These are phyloP conservation scores for Agapanthus africanus DNA, from an alignment of 106 monocot species.

Conservation along the genomic window DNA sequence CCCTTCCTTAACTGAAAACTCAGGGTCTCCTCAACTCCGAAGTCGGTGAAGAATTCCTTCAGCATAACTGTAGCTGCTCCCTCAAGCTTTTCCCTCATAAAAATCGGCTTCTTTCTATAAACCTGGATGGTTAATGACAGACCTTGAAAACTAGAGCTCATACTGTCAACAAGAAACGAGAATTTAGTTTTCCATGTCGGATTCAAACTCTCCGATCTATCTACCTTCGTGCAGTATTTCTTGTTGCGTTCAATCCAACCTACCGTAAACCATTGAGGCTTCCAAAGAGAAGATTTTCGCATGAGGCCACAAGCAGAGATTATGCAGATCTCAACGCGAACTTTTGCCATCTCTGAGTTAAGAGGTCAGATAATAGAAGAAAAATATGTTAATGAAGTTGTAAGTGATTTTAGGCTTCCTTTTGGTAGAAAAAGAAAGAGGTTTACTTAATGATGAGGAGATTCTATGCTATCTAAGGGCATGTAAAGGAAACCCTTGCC, in stretches of 20 bases:
- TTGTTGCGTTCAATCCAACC: slow-evolving; percentile 61
- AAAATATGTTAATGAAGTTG: neutral
- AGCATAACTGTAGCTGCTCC: slow-evolving; percentile 45
- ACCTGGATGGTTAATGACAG: slow-evolving; percentile 49
- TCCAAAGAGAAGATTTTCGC: slow-evolving; percentile 41
- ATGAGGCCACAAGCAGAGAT: slow-evolving; percentile 66
- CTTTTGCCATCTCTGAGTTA: slow-evolving; percentile 30
- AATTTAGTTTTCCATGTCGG: slow-evolving; percentile 79
- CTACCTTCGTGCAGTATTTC: slow-evolving; percentile 78
- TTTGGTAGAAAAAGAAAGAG: neutral
- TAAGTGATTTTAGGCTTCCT: neutral
- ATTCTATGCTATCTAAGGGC: slow-evolving; percentile 4
- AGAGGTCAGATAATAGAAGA: neutral
- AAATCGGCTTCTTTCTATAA: slow-evolving; percentile 60
- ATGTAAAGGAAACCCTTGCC: slow-evolving; percentile 7
- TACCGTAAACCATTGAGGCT: slow-evolving; percentile 75
- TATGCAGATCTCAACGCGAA: slow-evolving; percentile 53
- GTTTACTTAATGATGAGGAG: slow-evolving; percentile 19
- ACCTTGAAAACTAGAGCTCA: slow-evolving; percentile 11
- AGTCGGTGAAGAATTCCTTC: slow-evolving; percentile 54
- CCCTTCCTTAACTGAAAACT: slow-evolving; percentile 62
- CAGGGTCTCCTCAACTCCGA: slow-evolving; percentile 32
- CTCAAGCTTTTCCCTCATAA: slow-evolving; percentile 58
- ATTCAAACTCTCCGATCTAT: slow-evolving; percentile 32
- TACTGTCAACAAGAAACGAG: slow-evolving; percentile 25